A percentile compares a stretch with the other conserved stretches of the same genome.
These are phyloP conservation scores for Corymbia citriodora DNA, from an alignment of 441 rosid species.

Conservation along the genomic window DNA sequence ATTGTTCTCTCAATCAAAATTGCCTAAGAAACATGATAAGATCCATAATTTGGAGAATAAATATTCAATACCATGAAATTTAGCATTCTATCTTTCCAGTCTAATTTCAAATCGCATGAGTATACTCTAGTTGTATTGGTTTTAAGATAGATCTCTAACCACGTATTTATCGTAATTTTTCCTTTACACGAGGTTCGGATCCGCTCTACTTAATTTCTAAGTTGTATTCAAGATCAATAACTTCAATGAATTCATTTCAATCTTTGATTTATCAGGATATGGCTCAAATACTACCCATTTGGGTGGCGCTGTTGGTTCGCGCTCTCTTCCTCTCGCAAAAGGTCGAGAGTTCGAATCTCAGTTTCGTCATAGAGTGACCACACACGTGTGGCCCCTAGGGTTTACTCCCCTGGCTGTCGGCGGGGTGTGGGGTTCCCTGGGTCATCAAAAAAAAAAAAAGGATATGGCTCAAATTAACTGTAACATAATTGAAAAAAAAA, in stretches of 20 bases:
- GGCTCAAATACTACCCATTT: too few relatives aligned
- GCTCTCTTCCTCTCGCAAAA: too few relatives aligned
- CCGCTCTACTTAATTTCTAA: not conserved
- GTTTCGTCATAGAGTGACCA: too few relatives aligned
- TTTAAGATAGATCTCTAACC: not conserved
- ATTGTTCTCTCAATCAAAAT: not conserved
- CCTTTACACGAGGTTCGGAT: fast-evolving
- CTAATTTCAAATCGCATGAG: not conserved
- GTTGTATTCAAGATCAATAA: not conserved
- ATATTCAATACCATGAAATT: not conserved
- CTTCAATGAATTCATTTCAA: not conserved
- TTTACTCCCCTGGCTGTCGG: too few relatives aligned
- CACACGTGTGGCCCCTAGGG: too few relatives aligned
- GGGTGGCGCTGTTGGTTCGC: too few relatives aligned
- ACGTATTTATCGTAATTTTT: not conserved
- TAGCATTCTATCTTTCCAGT: not conserved
- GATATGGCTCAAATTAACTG: too few relatives aligned
- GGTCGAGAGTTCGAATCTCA: too few relatives aligned
- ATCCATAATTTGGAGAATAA: not conserved
- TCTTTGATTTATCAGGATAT: not conserved
- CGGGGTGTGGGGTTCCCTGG: too few relatives aligned
- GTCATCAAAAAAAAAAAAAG: too few relatives aligned
- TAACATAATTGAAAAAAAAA: not conserved
- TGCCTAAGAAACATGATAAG: not conserved
- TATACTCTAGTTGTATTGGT: not conserved